These are phyloP conservation scores for Porogramme epimiltina DNA, from an alignment of 1,284 basidiomycete genomes.

Conservation along the genomic window DNA sequence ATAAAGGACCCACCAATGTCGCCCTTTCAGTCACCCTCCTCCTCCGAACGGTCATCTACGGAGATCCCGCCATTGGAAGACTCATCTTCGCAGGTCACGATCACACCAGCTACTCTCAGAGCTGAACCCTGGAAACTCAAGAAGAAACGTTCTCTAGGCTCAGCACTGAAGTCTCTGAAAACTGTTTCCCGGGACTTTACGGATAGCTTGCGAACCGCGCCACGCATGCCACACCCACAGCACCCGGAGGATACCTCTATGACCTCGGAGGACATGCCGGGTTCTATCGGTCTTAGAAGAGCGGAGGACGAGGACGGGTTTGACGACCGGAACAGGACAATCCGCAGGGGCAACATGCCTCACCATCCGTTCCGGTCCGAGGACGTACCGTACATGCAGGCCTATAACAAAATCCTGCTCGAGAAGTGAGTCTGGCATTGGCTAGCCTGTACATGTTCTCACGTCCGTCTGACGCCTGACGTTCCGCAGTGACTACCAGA, in stretches of 20 bases:
- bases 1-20: background rate
- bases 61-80: conserved; percentile 8
- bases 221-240: conserved; percentile 4
- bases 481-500: conserved; percentile 53
- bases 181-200: conserved; percentile 10
- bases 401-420: conserved; percentile 57
- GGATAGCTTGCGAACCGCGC: conserved; percentile 4
- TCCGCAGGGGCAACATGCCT: conserved; percentile 38
- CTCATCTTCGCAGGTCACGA: conserved; percentile 17
- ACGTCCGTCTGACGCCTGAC: conserved; percentile 4
- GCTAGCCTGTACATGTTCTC: background rate
- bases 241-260: conserved; percentile 12
- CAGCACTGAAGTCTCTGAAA: conserved; percentile 19
- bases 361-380: conserved; percentile 49
- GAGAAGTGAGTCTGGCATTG: conserved; percentile 50
- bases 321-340: conserved; percentile 22
- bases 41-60: conserved; percentile 13
- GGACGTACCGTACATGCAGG: conserved; percentile 63
- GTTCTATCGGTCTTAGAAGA: background rate
- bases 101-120: conserved; percentile 11
- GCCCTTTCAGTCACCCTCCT: conserved; percentile 5
- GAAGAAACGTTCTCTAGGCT: conserved; percentile 21
- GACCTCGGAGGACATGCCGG: conserved; percentile 9
- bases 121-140: conserved; percentile 9
- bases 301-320: conserved; percentile 16